phyloP scores from a whole-genome alignment of 2,329 filamentous ascomycete species.

The Alternaria atra region DNA sequence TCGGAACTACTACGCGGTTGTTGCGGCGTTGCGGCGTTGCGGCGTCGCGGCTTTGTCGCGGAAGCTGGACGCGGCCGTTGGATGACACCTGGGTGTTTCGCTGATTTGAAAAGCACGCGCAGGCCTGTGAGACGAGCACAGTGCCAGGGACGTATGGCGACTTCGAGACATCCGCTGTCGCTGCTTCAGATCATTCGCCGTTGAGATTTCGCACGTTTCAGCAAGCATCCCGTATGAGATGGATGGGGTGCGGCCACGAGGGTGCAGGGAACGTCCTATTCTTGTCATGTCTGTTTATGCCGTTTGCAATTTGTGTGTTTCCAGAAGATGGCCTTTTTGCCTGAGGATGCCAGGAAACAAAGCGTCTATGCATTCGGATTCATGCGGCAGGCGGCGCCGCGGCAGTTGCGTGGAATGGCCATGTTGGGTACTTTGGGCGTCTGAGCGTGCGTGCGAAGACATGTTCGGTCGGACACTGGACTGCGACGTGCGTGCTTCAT shows the following conservation, averaged over 20 bases:
- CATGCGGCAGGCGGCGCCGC: constrained; percentile 4
- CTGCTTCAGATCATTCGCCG: constrained; percentile 21
- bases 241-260: constrained; percentile 3
- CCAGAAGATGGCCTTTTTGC: constrained; percentile 1
- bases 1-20: background rate
- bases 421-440: constrained; percentile 6
- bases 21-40: too few species aligned
- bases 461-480: constrained; percentile 4
- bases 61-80: constrained; percentile 20
- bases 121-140: constrained; percentile 20
- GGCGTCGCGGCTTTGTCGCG: constrained; percentile 4
- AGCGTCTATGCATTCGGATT: constrained; percentile 1
- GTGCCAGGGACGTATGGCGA: constrained; percentile 21
- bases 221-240: constrained; percentile 9
- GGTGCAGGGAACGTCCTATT: constrained; percentile 6
- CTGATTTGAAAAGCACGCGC: constrained; percentile 17
- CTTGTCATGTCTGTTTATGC: constrained; percentile 6
- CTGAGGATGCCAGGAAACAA: constrained; percentile 5
- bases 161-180: constrained; percentile 13
- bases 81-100: constrained; percentile 14
- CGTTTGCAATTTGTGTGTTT: constrained; percentile 7
- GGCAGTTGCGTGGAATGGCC: constrained; percentile 3
- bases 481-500: constrained; percentile 5
- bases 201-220: constrained; percentile 22
- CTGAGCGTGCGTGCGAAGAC: constrained; percentile 6